Evolutionary conservation across 2,329 filamentous ascomycete species (phyloP).

Genomic region (Nothophoma quercina): DNA sequence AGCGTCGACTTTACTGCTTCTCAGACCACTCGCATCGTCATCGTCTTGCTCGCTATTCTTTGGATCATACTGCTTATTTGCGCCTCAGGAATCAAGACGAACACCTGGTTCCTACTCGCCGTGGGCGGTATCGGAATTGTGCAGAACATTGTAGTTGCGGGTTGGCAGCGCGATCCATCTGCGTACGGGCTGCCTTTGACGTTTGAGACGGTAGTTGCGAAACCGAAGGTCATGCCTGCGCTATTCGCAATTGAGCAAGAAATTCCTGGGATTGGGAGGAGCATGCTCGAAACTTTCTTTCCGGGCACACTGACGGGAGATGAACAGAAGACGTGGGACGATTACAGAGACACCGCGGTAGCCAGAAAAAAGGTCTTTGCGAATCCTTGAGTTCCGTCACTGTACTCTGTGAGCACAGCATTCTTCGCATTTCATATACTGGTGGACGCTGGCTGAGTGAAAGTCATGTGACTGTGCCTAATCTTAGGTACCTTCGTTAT

Average conservation of each 20-base stretch:
- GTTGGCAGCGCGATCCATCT: slow-evolving; percentile 18
- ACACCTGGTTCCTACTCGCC: slow-evolving; percentile 28
- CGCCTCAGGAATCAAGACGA: background rate
- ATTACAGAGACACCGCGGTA: no score
- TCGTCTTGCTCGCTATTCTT: background rate
- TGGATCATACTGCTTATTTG: background rate
- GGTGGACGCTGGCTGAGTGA: no score
- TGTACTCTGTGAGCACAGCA: no score
- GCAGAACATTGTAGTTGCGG: slow-evolving; percentile 31
- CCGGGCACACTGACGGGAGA: background rate
- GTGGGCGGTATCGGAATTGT: slow-evolving; percentile 32
- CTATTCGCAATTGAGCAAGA: background rate
- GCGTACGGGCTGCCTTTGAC: slow-evolving; percentile 16
- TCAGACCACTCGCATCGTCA: background rate
- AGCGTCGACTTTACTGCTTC: slow-evolving; percentile 18
- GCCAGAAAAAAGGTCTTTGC: no score
- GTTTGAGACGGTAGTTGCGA: background rate
- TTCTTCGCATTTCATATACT: no score
- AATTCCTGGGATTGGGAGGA: background rate
- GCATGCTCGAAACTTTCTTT: background rate
- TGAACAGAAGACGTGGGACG: background rate
- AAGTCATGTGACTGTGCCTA: no score
- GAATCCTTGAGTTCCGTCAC: no score
- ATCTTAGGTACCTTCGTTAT: no score
- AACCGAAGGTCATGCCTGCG: background rate